Base-by-base conservation (phyloP, 1,139 yeast genomes). In the Saccharomyces hybrid region DNA sequence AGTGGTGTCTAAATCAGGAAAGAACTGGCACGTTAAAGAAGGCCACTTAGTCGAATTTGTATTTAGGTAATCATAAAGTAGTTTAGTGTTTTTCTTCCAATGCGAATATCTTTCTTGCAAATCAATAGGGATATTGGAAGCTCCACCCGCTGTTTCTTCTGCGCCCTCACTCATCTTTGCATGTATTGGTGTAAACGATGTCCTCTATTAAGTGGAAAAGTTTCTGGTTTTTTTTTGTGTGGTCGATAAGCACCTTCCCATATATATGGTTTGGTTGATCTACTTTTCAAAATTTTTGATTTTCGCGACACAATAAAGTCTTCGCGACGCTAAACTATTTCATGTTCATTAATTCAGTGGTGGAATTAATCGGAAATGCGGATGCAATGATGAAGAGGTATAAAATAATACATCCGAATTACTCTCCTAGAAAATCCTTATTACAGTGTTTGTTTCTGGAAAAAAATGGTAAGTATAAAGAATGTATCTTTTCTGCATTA, bases 1-100 rank as follows among this genome's bases (percentile, higher is more conserved):
- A 1, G 62, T 47, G 5, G 61, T 58, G 29, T 69, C 69, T 25
- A 68, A 70, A 51, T 78, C 80, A 0, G 89, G 89, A 49, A 85
- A 73, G 81, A 88, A 84, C 66, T 86, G 86, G n/a, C 86, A 79
- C 1, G 91, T 82, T 49, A 86, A 70, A 0, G 93, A 86, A 0
- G 95, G 95, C 95, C 95, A 86, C 41, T 85, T 80, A 50, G 85
- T 73, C 3, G 89, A 86, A 2, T 86, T 83, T 54, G 88, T 90
- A 60, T 85, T 82, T 42, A 86, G 79, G 67, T 84, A 86, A 62
- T 84, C 88, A 65, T 86, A 86, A 78, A 86, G 78, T 62, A 80
- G 81, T 49, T 85, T 80, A 54, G 91, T 82, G 64, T 86, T 86
- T 66, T 84, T 83, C 63, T 89, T 78, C 95, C 95, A 86, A 55